Base-by-base conservation (phyloP, 2,329 filamentous ascomycete species). In the Neofusicoccum umdonicola region DNA sequence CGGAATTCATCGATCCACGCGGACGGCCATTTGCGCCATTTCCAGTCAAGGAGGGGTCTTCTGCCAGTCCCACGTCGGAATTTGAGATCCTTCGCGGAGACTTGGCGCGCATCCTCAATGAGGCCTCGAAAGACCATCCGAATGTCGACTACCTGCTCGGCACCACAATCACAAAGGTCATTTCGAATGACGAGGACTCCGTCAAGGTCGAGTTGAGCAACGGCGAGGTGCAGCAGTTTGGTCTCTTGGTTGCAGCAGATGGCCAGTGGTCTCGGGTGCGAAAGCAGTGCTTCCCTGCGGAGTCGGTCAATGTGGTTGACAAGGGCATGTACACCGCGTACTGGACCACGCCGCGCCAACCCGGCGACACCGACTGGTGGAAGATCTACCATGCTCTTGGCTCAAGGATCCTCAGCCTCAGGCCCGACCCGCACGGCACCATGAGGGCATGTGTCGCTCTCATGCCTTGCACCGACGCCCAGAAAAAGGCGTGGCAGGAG, bases 21-120 rank as follows among this genome's bases (percentile, higher is more conserved):
- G 66, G 70, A n/a, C 62, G 57, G 12, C 42, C 62, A 12, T 67
- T 67, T 22, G 72, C 69, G 11, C 67, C 66, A 6, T 71, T 72
- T 41, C 69, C 70, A 5, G 44, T 61, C 31, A 61, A 41, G 31
- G 12, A 37, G 2, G 57, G 45, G 3, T 37, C 42, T 11, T 37
- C 57, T 27, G 57, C 57, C 1, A 74, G 70, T 19, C 75, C 84
- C 27, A 82, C 82, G 0, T 78, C 75, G 0, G 84, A 87, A 22
- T 81, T 79, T 42, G 85, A 87, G 71, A 85, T 87, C 54, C 81
- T 87, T 78, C 75, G 85, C 8, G 84, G 82, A 0, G 82, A 85
- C 62, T 67, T 87, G 35, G 81, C 78, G 12, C 70, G 68, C 0
- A 68, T 86, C 1, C 64, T 87, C 0, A 78, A 82, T 6, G 62